Evolutionary conservation across 2,329 filamentous ascomycete genomes (phyloP), one percentile per base, ranked within the genome.

Genomic region (Penicillium janthinellum): DNA sequence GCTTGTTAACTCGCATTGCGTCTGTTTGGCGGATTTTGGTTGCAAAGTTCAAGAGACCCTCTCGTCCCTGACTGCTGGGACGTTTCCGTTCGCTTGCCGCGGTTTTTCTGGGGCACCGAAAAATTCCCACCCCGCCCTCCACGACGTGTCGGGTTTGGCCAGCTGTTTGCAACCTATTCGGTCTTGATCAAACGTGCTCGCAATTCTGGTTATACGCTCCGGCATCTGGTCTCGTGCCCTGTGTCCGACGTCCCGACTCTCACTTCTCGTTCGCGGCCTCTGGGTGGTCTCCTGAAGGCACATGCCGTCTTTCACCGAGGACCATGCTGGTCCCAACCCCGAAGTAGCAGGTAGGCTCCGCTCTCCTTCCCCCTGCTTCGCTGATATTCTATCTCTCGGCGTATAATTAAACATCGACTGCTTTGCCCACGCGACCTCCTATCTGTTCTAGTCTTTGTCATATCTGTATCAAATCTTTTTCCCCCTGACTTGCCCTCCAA

Each of bases 291-390:
- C 61, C 47, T 59, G 56, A 56, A 55, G 57, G 45, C 59, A 65
- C 58, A 73, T 72, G 70, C 71, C 71, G 56, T 72, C 71, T 54
- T 64, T 72, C 64, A 65, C 68, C 60, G 70, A 72, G 58, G 62
- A 68, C 51, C 63, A 64, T 55, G 57, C 52, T 57, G 64, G 65
- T 51, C 57, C 60, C 31, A 66, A 63, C 44, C 57, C 63, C 57
- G 67, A 70, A 57, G 59, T 62, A 64, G 65, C 69, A 71, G 72
- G 72, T 74, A 73, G 68, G 72, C 65, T 53, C 25, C 37, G 28
- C 38, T 34, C 45, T 34, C 47, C 49, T 45, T 55, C 45, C 39
- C 38, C 45, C 57, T 52, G 47, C 57, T 17, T 44, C 59, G 56
- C 37, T 28, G 45, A 22, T 53, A 37, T 49, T 47, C 50, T 37